Percentiles rank a stretch among this genome's conserved stretches.
Evolutionary conservation across 495 filamentous ascomycete genomes (phyloP).

Genomic region (Penicillium steckii): DNA sequence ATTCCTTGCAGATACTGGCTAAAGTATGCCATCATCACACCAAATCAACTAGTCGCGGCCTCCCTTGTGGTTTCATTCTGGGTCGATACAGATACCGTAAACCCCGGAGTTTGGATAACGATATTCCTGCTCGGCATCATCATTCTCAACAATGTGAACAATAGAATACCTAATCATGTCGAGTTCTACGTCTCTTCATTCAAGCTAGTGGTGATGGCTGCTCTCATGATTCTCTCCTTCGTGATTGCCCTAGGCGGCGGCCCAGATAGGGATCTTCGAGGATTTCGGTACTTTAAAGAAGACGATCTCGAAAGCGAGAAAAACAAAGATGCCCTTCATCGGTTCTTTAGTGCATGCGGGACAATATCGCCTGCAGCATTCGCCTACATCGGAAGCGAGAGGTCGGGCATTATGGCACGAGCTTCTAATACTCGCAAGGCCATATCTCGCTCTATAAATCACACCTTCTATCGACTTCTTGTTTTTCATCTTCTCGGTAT

Average conservation of each 20-base stretch:
- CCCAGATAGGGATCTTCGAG: slow-evolving; percentile 60
- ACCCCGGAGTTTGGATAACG: slow-evolving; percentile 73
- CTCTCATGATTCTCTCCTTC: slow-evolving; percentile 64
- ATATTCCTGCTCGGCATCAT: slow-evolving; percentile 64
- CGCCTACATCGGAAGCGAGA: slow-evolving; percentile 79
- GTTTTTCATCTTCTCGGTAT: slow-evolving; percentile 68
- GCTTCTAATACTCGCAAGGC: slow-evolving; percentile 67
- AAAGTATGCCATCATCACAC: slow-evolving; percentile 74
- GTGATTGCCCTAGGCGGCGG: slow-evolving; percentile 68
- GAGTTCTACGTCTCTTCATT: slow-evolving; percentile 56
- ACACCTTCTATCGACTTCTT: slow-evolving; percentile 78
- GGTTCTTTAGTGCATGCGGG: slow-evolving; percentile 61
- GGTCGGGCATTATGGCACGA: slow-evolving; percentile 68
- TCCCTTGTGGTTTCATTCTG: slow-evolving; percentile 72
- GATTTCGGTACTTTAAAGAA: slow-evolving; percentile 71
- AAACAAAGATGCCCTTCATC: background rate
- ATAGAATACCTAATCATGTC: slow-evolving; percentile 45
- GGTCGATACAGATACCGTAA: slow-evolving; percentile 55
- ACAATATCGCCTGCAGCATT: slow-evolving; percentile 75
- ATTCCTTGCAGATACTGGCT: slow-evolving; percentile 41
- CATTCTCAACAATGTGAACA: slow-evolving; percentile 57
- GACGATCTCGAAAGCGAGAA: slow-evolving; percentile 19
- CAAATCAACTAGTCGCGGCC: slow-evolving; percentile 76
- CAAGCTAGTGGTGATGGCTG: slow-evolving; percentile 69
- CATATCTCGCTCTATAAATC: slow-evolving; percentile 69